Conservation (phyloP, 306 rosid species). For the Corylus heterophylla region DNA sequence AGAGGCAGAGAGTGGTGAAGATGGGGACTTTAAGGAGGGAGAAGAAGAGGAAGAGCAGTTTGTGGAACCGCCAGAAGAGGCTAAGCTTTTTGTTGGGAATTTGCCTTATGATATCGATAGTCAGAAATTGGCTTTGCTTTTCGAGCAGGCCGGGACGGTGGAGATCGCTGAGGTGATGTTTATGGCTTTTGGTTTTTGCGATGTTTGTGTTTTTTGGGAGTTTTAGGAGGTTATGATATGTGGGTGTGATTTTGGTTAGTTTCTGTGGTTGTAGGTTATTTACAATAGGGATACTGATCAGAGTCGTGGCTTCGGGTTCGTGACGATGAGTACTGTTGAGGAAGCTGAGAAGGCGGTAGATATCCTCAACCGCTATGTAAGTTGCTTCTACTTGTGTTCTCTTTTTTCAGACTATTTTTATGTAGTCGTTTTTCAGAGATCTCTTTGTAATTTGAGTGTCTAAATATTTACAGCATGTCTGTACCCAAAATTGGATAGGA, state of each 20-base stretch:
- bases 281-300: slow-evolving; percentile 76
- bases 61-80: slow-evolving; percentile 64
- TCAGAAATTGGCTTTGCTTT: slow-evolving; percentile 64
- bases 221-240: slow-evolving; percentile 1
- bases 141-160: slow-evolving; percentile 73
- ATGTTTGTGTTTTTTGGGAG: slow-evolving; percentile 8
- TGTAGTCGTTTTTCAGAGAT: not conserved
- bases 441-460: not conserved
- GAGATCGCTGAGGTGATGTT: slow-evolving; percentile 79
- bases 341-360: slow-evolving; percentile 83
- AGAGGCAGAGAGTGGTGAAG: slow-evolving; percentile 37
- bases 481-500: not conserved
- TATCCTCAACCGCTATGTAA: slow-evolving; percentile 68
- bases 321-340: slow-evolving; percentile 81
- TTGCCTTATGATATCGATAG: slow-evolving; percentile 87
- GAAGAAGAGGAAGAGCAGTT: slow-evolving; percentile 35
- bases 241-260: not conserved
- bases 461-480: not conserved
- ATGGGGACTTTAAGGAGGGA: slow-evolving; percentile 34
- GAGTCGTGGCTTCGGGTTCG: slow-evolving; percentile 96
- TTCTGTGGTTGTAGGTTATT: slow-evolving; percentile 59
- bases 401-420: not conserved
- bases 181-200: not conserved
- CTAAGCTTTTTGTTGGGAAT: slow-evolving; percentile 81
- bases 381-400: slow-evolving; percentile 27